Evolutionary conservation across 495 filamentous ascomycete species (phyloP).

Genomic region (Neurospora sp.): DNA sequence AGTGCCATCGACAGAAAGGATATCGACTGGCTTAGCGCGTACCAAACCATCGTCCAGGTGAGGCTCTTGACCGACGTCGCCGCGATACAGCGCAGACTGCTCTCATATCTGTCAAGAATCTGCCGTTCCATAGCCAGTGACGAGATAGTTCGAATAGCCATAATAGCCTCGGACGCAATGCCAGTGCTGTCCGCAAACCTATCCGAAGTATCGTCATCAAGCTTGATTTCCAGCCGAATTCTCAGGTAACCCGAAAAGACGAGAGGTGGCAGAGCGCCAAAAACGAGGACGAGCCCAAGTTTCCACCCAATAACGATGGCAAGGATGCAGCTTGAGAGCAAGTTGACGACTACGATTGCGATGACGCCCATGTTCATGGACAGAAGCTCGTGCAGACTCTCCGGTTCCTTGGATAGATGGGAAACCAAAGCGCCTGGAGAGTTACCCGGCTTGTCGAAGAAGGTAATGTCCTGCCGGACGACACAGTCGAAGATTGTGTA

Average conservation of each 20-base stretch:
- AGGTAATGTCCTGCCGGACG: conserved; percentile 42
- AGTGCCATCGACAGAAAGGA: conserved; percentile 29
- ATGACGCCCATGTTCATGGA: conserved; percentile 40
- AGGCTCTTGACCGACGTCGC: conserved; percentile 24
- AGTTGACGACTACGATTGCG: conserved; percentile 33
- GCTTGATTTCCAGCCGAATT: conserved; percentile 40
- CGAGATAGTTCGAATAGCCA: conserved; percentile 47
- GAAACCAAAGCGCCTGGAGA: conserved; percentile 49
- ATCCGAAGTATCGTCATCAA: conserved; percentile 38
- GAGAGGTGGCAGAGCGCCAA: conserved; percentile 35
- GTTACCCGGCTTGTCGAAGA: conserved; percentile 52
- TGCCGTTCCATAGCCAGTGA: conserved; percentile 43
- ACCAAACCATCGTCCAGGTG: conserved; percentile 24
- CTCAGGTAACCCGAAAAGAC: conserved; percentile 37
- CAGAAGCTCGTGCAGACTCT: conserved; percentile 49
- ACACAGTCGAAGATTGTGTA: conserved; percentile 46
- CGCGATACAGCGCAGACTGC: conserved; percentile 25
- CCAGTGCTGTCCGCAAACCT: conserved; percentile 46
- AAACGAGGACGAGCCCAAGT: conserved; percentile 32
- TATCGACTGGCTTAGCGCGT: conserved; percentile 32
- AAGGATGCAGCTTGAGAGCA: conserved; percentile 36
- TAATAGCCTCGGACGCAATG: conserved; percentile 45
- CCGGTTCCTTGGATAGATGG: conserved; percentile 45
- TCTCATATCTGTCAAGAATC: conserved; percentile 31
- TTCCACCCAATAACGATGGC: conserved; percentile 45